phyloP scores from a whole-genome alignment of 2,329 filamentous ascomycete species.

The Fusarium humuli region DNA sequence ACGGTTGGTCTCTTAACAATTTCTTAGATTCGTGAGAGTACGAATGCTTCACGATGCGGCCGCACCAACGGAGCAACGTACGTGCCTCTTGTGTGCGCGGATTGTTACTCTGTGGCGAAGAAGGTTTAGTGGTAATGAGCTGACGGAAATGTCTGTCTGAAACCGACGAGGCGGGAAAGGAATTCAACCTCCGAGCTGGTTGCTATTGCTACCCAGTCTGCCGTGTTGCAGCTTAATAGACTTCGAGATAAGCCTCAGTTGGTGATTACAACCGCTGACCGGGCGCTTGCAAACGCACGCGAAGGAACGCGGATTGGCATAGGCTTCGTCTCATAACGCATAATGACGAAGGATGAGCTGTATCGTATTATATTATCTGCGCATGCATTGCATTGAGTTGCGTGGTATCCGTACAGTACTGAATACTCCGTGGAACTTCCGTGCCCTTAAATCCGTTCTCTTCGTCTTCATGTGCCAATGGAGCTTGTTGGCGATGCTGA shows the following conservation, averaged over 20 bases:
- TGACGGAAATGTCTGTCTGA: conserved; percentile 7
- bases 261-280: conserved; percentile 20
- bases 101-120: conserved; percentile 10
- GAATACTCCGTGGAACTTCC: neutral
- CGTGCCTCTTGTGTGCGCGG: neutral
- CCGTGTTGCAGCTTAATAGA: neutral
- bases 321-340: conserved; percentile 25
- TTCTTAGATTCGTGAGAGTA: neutral
- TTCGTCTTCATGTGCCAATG: conserved; percentile 19
- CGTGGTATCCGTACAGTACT: neutral
- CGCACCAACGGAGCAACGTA: conserved; percentile 1
- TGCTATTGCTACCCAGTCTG: conserved; percentile 5
- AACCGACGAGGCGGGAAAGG: conserved; percentile 3
- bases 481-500: neutral
- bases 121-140: conserved; percentile 12
- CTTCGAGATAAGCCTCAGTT: conserved; percentile 35
- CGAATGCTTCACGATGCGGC: conserved; percentile 1
- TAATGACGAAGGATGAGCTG: conserved; percentile 26
- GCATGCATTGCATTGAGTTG: conserved; percentile 14
- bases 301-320: conserved; percentile 30
- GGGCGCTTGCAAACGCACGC: conserved; percentile 24
- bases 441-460: neutral
- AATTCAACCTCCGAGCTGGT: conserved; percentile 4
- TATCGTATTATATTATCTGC: conserved; percentile 12
- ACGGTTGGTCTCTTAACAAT: conserved; percentile 35